These are phyloP conservation scores for Amylostereum chailletii DNA, from an alignment of 1,284 basidiomycete species.

Conservation along the genomic window DNA sequence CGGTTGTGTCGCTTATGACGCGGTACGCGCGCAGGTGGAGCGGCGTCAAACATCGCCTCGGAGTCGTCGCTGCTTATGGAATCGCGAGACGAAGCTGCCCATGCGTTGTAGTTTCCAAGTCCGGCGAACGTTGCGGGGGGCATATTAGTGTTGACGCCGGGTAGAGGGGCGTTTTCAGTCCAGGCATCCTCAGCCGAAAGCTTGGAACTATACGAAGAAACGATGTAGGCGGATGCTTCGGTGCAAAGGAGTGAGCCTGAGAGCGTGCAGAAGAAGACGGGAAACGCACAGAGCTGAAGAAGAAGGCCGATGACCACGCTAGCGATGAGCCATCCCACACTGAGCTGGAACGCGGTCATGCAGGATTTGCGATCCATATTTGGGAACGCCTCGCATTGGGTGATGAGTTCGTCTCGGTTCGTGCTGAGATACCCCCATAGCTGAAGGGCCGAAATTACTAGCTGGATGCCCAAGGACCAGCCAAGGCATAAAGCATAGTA, in stretches of 20 bases:
- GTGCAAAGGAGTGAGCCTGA: not conserved
- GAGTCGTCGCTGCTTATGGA: not conserved
- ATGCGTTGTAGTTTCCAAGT: not conserved
- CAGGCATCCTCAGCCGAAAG: conserved; percentile 2
- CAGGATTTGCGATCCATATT: conserved; percentile 10
- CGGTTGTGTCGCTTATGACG: not conserved
- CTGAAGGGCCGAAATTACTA: conserved; percentile 5
- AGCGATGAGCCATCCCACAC: conserved; percentile 6
- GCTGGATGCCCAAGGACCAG: conserved; percentile 7
- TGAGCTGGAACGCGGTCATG: not conserved
- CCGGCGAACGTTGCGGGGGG: not conserved
- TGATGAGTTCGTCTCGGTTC: conserved; percentile 5
- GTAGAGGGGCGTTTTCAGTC: not conserved
- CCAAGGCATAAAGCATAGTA: conserved; percentile 9
- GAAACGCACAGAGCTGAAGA: conserved; percentile 14
- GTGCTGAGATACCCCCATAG: conserved; percentile 8
- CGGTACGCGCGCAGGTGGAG: not conserved
- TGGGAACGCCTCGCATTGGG: not conserved
- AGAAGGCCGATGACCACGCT: conserved; percentile 14
- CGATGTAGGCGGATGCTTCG: conserved; percentile 8
- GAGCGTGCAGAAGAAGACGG: not conserved
- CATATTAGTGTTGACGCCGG: not conserved
- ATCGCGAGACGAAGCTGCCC: not conserved
- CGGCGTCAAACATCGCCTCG: not conserved
- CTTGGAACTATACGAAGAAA: conserved; percentile 7